Conservation (phyloP, 2,329 filamentous ascomycete genomes). For the Phyllosticta paracitricarpa region DNA sequence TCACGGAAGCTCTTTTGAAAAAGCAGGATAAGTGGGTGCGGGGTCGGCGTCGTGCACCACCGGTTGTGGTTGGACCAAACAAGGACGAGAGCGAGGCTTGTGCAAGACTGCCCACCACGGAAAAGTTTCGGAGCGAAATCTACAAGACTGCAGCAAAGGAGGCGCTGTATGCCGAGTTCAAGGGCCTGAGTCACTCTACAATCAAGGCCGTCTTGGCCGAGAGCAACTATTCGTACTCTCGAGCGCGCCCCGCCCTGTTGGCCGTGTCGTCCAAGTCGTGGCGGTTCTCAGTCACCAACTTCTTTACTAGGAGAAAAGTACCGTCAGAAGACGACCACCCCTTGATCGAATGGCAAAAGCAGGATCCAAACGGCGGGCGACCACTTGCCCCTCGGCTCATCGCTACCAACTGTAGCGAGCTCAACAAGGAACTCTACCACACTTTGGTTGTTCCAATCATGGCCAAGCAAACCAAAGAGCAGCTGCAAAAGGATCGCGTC, state of each 20-base stretch:
- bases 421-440: slow-evolving; percentile 41
- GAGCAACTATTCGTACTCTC: slow-evolving; percentile 67
- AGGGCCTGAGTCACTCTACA: slow-evolving; percentile 59
- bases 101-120: slow-evolving; percentile 39
- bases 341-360: slow-evolving; percentile 44
- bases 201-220: slow-evolving; percentile 73
- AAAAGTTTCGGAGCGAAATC: slow-evolving; percentile 55
- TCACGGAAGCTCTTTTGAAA: slow-evolving; percentile 68
- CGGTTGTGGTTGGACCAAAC: slow-evolving; percentile 29
- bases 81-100: slow-evolving; percentile 24
- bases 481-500: slow-evolving; percentile 29
- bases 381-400: slow-evolving; percentile 52
- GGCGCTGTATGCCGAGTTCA: slow-evolving; percentile 67
- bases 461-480: slow-evolving; percentile 28
- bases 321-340: slow-evolving; percentile 45
- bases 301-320: slow-evolving; percentile 57
- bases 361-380: slow-evolving; percentile 37
- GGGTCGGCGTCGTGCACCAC: slow-evolving; percentile 48
- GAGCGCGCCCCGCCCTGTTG: slow-evolving; percentile 59
- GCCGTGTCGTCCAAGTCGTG: slow-evolving; percentile 63
- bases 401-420: slow-evolving; percentile 51
- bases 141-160: slow-evolving; percentile 61
- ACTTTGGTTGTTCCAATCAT: slow-evolving; percentile 34
- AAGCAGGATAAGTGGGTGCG: slow-evolving; percentile 60
- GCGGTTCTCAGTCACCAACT: slow-evolving; percentile 61